Evolutionary conservation across 2,329 filamentous ascomycete genomes (phyloP).

Genomic region (Immersiporthe knoxdaviesiana): DNA sequence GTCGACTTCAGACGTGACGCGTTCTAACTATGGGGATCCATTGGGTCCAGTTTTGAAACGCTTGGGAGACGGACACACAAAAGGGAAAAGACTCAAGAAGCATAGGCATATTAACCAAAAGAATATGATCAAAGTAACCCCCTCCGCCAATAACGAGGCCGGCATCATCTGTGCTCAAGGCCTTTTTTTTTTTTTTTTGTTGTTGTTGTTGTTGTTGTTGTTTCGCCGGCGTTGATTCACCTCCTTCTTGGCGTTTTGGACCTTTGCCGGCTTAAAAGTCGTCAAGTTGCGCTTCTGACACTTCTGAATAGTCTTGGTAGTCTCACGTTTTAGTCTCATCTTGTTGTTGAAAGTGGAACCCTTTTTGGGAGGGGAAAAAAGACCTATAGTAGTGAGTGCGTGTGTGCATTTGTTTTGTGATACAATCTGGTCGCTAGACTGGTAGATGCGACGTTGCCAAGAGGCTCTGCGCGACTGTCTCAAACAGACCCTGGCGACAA

Average conservation of each 20-base stretch:
- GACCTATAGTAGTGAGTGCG: neutral
- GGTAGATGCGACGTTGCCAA: conserved; percentile 26
- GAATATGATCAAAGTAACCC: neutral
- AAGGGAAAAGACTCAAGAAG: neutral
- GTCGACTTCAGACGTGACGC: conserved; percentile 20
- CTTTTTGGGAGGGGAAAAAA: no score
- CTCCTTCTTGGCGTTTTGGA: conserved; percentile 25
- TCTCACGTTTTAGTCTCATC: conserved; percentile 7
- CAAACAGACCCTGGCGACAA: conserved; percentile 19
- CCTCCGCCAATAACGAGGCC: neutral
- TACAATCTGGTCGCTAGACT: conserved; percentile 8
- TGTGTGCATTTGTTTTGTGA: conserved; percentile 9
- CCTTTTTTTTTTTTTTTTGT: no score
- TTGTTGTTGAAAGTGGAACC: neutral
- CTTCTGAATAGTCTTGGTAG: conserved; percentile 16
- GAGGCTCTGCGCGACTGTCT: conserved; percentile 25
- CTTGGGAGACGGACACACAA: conserved; percentile 16
- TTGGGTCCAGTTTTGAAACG: conserved; percentile 17
- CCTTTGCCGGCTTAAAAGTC: conserved; percentile 21
- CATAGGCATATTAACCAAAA: neutral
- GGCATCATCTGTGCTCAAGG: neutral
- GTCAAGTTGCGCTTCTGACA: conserved; percentile 27
- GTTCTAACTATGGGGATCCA: neutral
- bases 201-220: neutral
- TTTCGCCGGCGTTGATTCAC: conserved; percentile 2